Conservation (phyloP, 306 rosid species). For the Sechiopsis laciniata region DNA sequence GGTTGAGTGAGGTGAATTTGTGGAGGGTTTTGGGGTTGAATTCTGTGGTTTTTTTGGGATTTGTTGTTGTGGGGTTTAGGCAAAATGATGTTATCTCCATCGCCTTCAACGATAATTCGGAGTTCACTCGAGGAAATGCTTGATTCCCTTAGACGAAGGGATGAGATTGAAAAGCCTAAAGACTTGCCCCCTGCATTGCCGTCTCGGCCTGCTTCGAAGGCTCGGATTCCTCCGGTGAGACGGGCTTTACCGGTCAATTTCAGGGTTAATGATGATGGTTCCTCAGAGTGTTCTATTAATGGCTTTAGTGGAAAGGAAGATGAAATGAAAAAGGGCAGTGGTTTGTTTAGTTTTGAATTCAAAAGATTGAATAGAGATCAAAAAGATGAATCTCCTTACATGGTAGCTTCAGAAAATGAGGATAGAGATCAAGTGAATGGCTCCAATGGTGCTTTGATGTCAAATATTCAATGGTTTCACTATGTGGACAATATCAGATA, state of each 20-base stretch:
- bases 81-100: constrained; percentile 57
- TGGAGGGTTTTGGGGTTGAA: constrained; percentile 15
- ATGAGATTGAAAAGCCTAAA: constrained; percentile 65
- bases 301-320: constrained; percentile 37
- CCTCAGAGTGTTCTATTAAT: constrained; percentile 30
- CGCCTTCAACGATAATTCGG: constrained; percentile 54
- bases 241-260: constrained; percentile 59
- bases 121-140: constrained; percentile 97
- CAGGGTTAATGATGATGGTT: constrained; percentile 27
- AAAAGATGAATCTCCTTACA: constrained; percentile 63
- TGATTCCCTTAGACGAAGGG: constrained; percentile 74
- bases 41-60: constrained; percentile 26
- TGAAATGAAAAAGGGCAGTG: constrained; percentile 41
- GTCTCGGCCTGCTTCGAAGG: constrained; percentile 66
- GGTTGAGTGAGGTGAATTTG: constrained; percentile 27
- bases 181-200: constrained; percentile 97
- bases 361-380: constrained; percentile 48
- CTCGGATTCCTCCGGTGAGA: constrained; percentile 64
- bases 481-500: constrained; percentile 59
- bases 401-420: constrained; percentile 32
- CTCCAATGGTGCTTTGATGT: constrained; percentile 9
- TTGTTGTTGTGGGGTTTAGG: constrained; percentile 19
- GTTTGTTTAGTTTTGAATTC: constrained; percentile 44
- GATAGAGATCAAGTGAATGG: constrained; percentile 21
- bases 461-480: constrained; percentile 32